phyloP scores from a whole-genome alignment of 768 basidiomycete species.

The Mycena sanguinolenta region DNA sequence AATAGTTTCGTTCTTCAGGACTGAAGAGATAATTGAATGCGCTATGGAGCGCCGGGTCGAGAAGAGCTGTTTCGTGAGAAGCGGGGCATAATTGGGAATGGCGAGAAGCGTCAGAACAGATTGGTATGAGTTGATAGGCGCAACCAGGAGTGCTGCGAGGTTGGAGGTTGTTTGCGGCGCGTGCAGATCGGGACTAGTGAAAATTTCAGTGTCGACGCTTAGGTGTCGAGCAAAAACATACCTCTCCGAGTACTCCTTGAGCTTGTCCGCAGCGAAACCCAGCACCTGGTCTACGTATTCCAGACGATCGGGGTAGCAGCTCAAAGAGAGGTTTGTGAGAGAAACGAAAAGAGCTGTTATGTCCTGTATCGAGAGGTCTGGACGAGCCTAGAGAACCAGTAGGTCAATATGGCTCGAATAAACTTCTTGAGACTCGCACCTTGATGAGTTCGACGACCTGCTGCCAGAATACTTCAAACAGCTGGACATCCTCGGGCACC shows the following conservation, averaged over 20 bases:
- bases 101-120: conserved; percentile 98
- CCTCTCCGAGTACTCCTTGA: conserved; percentile 88
- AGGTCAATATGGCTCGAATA: not conserved
- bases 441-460: conserved; percentile 98
- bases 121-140: conserved; percentile 96
- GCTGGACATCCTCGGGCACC: conserved; percentile 92
- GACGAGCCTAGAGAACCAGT: conserved; percentile 77
- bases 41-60: conserved; percentile 92
- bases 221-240: conserved; percentile 43
- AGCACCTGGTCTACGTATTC: conserved; percentile 98
- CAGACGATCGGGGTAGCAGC: conserved; percentile 96
- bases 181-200: conserved; percentile 85
- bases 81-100: conserved; percentile 88
- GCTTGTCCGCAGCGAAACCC: conserved; percentile 88
- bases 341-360: conserved; percentile 97
- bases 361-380: conserved; percentile 97
- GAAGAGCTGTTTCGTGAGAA: conserved; percentile 89
- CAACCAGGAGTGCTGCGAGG: conserved; percentile 91
- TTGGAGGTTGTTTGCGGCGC: conserved; percentile 89
- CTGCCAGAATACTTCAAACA: conserved; percentile 99
- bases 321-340: conserved; percentile 92
- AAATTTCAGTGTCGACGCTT: conserved; percentile 16
- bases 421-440: conserved; percentile 57
- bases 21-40: conserved; percentile 93
- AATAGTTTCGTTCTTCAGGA: conserved; percentile 96